Conservation (phyloP, 2,329 filamentous ascomycete genomes). For the Colletotrichum endophyticum region DNA sequence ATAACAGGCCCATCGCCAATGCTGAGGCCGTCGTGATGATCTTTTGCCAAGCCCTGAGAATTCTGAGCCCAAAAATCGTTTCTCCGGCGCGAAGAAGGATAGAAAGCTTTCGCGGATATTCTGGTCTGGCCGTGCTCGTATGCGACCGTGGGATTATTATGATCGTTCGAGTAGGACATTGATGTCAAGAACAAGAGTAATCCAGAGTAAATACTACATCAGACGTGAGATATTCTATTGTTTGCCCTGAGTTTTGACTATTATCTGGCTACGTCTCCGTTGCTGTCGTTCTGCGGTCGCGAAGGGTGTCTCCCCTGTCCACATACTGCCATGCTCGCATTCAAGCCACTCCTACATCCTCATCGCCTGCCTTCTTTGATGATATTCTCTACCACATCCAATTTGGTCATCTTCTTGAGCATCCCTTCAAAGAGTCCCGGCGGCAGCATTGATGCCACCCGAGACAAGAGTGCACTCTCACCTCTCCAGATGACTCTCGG, state of each 20-base stretch:
- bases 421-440: slow-evolving; percentile 21
- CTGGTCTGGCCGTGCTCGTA: background rate
- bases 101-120: background rate
- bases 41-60: background rate
- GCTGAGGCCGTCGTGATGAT: background rate
- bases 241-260: background rate
- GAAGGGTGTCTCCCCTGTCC: rapidly evolving
- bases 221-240: background rate
- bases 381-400: slow-evolving; percentile 25
- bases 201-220: rapidly evolving
- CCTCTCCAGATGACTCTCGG: slow-evolving; percentile 27
- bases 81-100: rapidly evolving
- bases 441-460: slow-evolving; percentile 23
- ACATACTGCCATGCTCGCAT: background rate
- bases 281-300: background rate
- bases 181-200: background rate
- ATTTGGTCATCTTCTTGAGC: slow-evolving; percentile 26
- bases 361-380: background rate
- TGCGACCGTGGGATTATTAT: background rate
- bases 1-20: background rate
- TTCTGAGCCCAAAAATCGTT: rapidly evolving
- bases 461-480: slow-evolving; percentile 19
- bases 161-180: background rate
- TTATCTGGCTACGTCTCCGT: background rate
- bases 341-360: background rate